phyloP scores from a whole-genome alignment of 768 basidiomycete genomes.

The Russula compacta region DNA sequence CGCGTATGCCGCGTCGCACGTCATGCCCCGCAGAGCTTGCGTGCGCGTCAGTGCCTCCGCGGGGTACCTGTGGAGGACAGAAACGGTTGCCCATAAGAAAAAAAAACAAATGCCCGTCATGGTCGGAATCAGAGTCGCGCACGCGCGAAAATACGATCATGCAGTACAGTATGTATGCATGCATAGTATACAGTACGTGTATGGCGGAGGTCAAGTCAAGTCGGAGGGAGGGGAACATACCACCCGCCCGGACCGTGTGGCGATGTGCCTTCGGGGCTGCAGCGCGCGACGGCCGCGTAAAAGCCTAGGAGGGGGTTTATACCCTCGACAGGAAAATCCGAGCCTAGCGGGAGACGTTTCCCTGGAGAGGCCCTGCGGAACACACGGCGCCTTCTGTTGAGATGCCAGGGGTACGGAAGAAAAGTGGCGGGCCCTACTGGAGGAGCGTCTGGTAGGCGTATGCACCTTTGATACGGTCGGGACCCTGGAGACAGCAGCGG shows the following conservation, averaged over 20 bases:
- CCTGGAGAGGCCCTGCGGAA: constrained; percentile 38
- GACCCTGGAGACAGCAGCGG: constrained; percentile 42
- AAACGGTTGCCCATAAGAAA: background rate
- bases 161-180: background rate
- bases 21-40: constrained; percentile 87
- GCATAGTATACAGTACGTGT: background rate
- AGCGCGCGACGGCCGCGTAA: constrained; percentile 77
- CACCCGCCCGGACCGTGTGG: constrained; percentile 82
- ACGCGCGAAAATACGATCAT: too few species aligned
- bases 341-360: constrained; percentile 69
- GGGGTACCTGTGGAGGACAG: constrained; percentile 49
- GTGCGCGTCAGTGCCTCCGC: constrained; percentile 65
- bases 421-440: constrained; percentile 40
- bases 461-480: constrained; percentile 73
- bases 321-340: constrained; percentile 90
- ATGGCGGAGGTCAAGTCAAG: too few species aligned
- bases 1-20: constrained; percentile 81
- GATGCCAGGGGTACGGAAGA: background rate
- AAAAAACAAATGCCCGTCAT: background rate
- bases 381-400: background rate
- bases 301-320: constrained; percentile 86
- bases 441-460: constrained; percentile 84
- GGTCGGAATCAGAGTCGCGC: background rate
- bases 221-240: constrained; percentile 33
- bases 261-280: constrained; percentile 57